These are phyloP conservation scores for Mortierella sp. DNA, from an alignment of 371 early-diverging fungal species.

Conservation along the genomic window DNA sequence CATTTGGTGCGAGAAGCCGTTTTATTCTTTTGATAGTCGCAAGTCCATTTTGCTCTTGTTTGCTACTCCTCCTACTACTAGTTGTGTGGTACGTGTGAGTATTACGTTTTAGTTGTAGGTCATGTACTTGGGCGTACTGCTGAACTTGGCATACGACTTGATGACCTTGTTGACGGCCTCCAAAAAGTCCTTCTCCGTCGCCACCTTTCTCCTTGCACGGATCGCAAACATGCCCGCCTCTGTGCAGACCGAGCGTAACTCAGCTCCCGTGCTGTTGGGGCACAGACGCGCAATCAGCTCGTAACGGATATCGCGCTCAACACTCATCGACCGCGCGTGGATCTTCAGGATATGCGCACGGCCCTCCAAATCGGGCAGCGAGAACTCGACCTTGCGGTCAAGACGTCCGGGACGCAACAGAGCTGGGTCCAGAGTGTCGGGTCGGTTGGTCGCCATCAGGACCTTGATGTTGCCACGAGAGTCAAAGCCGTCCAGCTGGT, in stretches of 20 bases:
- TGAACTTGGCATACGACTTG: conserved; percentile 98
- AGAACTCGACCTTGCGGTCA: conserved; percentile 99
- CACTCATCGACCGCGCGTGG: conserved; percentile 99
- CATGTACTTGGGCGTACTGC: conserved; percentile 93
- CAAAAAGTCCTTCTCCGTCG: conserved; percentile 99
- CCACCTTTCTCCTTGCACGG: conserved; percentile 98
- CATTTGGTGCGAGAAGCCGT: no score
- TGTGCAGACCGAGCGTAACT: conserved; percentile 98
- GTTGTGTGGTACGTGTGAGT: no score
- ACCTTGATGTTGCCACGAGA: conserved; percentile 99
- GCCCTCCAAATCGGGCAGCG: conserved; percentile 97
- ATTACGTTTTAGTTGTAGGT: conserved; percentile 65
- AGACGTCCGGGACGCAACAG: conserved; percentile 99
- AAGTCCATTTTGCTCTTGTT: conserved; percentile 8
- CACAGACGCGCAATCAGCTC: conserved; percentile 99
- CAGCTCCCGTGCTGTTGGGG: conserved; percentile 98
- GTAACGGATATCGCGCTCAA: conserved; percentile 98
- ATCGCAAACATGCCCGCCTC: conserved; percentile 99
- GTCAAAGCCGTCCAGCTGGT: conserved; percentile 99
- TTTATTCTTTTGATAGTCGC: no score
- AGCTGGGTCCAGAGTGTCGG: conserved; percentile 99
- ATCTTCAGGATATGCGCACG: conserved; percentile 99
- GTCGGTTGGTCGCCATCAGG: conserved; percentile 99
- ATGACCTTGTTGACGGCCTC: conserved; percentile 99
- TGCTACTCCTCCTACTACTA: no score